Evolutionary conservation across 441 rosid genomes (phyloP).

Genomic region (Arabidopsis lyrata): DNA sequence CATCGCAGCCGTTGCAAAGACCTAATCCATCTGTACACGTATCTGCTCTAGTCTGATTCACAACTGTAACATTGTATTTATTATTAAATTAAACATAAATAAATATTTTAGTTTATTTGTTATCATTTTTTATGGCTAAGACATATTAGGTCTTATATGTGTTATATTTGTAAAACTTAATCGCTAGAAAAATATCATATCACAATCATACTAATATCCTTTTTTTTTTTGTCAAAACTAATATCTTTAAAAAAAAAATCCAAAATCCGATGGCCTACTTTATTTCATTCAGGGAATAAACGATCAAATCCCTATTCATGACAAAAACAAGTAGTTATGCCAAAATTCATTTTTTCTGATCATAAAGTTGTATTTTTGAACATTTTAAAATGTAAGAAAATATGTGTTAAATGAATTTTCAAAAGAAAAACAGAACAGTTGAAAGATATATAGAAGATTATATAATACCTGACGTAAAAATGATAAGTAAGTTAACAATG

Average conservation of each 20-base stretch:
- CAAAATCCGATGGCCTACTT: too few species aligned
- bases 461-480: slow-evolving; percentile 28
- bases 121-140: neutral
- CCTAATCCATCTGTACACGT: slow-evolving; percentile 13
- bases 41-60: neutral
- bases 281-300: neutral
- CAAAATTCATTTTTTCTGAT: neutral
- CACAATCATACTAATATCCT: neutral
- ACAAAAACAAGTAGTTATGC: too few species aligned
- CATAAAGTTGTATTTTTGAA: neutral
- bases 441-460: neutral
- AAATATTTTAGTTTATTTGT: neutral
- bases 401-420: neutral
- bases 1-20: slow-evolving; percentile 27
- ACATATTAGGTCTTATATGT: neutral
- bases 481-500: slow-evolving; percentile 11
- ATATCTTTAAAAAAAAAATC: neutral
- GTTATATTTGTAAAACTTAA: neutral
- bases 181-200: neutral
- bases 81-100: neutral
- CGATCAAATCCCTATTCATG: neutral
- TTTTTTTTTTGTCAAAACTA: neutral
- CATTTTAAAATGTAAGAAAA: neutral
- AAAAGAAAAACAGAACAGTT: neutral
- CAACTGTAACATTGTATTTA: slow-evolving; percentile 15